Conservation (phyloP, 2,329 filamentous ascomycete species). For the Fonsecaea nubica region DNA sequence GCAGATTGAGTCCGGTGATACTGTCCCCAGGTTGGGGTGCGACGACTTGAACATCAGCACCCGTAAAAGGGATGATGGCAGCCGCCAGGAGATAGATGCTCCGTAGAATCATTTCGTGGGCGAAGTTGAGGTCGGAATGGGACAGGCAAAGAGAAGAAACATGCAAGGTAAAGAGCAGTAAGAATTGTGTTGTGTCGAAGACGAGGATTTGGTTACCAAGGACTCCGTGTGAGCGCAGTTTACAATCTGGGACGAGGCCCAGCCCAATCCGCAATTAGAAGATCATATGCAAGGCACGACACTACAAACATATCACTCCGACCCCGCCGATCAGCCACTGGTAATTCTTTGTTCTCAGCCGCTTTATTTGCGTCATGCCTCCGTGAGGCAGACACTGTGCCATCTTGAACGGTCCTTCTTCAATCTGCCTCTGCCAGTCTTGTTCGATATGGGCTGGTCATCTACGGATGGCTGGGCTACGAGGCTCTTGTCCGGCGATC, state of each 20-base stretch:
- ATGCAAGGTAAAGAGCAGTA: not conserved
- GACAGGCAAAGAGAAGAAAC: not conserved
- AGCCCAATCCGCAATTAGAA: constrained; percentile 7
- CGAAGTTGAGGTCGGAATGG: not conserved
- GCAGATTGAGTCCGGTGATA: constrained; percentile 58
- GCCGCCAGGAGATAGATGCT: constrained; percentile 27
- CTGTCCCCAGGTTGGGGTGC: constrained; percentile 59
- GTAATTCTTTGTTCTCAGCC: constrained; percentile 15
- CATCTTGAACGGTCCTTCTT: constrained; percentile 13
- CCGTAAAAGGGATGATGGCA: constrained; percentile 40
- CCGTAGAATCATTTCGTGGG: constrained; percentile 34
- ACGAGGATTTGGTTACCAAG: constrained; percentile 14
- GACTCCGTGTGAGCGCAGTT: constrained; percentile 24
- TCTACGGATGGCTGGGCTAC: constrained; percentile 49
- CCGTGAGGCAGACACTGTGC: not conserved
- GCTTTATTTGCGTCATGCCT: constrained; percentile 18
- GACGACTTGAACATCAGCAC: constrained; percentile 63
- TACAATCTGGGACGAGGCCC: constrained; percentile 14
- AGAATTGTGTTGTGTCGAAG: not conserved
- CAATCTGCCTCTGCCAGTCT: not conserved
- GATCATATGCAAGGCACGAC: constrained; percentile 15
- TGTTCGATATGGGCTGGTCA: constrained; percentile 45
- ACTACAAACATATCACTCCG: not conserved
- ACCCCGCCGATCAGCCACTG: constrained; percentile 14
- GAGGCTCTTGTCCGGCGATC: constrained; percentile 52